Evolutionary conservation across 2,329 filamentous ascomycete genomes (phyloP).

Genomic region (Xylaria sp.): DNA sequence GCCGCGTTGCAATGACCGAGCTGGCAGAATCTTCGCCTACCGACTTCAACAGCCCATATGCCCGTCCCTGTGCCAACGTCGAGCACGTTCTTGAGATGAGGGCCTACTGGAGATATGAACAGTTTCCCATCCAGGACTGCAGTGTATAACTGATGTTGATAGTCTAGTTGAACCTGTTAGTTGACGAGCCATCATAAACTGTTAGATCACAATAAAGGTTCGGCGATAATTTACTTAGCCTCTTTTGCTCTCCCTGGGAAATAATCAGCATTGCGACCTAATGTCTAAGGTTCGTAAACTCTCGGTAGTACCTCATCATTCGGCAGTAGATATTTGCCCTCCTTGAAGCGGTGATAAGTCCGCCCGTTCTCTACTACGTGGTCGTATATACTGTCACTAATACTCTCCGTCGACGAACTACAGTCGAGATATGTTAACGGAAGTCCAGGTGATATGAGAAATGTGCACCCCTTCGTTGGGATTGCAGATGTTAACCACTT

Average conservation of each 20-base stretch:
- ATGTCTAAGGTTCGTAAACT: background rate
- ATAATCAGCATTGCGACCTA: background rate
- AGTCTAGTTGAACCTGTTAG: conserved; percentile 35
- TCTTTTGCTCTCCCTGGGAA: conserved; percentile 40
- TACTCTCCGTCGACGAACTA: conserved; percentile 43
- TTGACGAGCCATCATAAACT: background rate
- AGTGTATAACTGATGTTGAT: conserved; percentile 44
- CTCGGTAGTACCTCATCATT: conserved; percentile 43
- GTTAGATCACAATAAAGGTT: background rate
- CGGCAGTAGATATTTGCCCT: conserved; percentile 45
- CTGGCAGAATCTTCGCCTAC: conserved; percentile 22
- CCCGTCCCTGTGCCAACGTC: conserved; percentile 43
- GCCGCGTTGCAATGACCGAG: background rate
- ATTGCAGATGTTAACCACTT: conserved; percentile 20
- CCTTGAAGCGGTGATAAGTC: conserved; percentile 45
- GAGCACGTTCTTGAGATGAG: conserved; percentile 32
- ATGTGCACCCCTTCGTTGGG: background rate
- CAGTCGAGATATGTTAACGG: conserved; percentile 10
- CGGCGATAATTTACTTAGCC: conserved; percentile 35
- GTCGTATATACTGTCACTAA: conserved; percentile 42
- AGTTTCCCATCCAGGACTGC: conserved; percentile 42
- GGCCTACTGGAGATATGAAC: conserved; percentile 39
- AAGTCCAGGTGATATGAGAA: background rate
- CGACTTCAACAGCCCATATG: conserved; percentile 43
- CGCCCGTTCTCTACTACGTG: conserved; percentile 43